These are phyloP conservation scores for Candida gigantensis DNA, from an alignment of 1,139 yeast species.

Conservation along the genomic window DNA sequence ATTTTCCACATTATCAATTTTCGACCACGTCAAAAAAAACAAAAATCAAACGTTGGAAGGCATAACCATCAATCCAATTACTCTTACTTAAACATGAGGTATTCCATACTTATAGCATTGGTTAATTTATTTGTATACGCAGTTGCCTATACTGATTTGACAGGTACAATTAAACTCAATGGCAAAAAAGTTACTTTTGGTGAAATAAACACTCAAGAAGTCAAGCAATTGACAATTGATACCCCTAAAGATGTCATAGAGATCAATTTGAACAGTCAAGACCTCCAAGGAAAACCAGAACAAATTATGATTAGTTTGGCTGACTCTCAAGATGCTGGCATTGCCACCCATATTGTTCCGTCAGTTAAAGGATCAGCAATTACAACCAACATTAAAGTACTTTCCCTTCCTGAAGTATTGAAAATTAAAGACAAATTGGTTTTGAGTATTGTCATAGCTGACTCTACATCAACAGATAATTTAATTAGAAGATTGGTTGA, in stretches of 20 bases:
- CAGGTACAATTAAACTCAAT: slow-evolving; percentile 32
- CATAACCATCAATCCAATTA: no score
- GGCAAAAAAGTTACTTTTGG: slow-evolving; percentile 31
- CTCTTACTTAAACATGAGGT: slow-evolving; percentile 14
- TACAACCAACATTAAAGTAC: slow-evolving; percentile 29
- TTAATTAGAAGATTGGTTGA: slow-evolving; percentile 33
- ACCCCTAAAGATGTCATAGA: slow-evolving; percentile 35
- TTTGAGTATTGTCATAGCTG: slow-evolving; percentile 37
- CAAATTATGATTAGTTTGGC: slow-evolving; percentile 26
- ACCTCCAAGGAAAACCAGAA: slow-evolving; percentile 23
- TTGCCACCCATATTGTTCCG: slow-evolving; percentile 29
- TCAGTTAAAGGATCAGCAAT: slow-evolving; percentile 22
- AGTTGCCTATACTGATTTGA: slow-evolving; percentile 28
- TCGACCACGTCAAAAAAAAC: slow-evolving; percentile 15
- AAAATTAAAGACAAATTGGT: slow-evolving; percentile 34
- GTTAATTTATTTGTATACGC: slow-evolving; percentile 12
- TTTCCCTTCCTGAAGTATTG: slow-evolving; percentile 40
- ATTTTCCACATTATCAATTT: background rate
- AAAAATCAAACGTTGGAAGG: slow-evolving; percentile 1
- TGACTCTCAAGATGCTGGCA: slow-evolving; percentile 27
- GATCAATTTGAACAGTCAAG: slow-evolving; percentile 25
- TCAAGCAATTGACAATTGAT: slow-evolving; percentile 33
- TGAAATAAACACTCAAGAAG: slow-evolving; percentile 38
- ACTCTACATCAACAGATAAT: slow-evolving; percentile 22
- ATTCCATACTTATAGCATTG: slow-evolving; percentile 12